phyloP scores from a whole-genome alignment of 192 early-diverging fungal genomes.

The Podila epigama region DNA sequence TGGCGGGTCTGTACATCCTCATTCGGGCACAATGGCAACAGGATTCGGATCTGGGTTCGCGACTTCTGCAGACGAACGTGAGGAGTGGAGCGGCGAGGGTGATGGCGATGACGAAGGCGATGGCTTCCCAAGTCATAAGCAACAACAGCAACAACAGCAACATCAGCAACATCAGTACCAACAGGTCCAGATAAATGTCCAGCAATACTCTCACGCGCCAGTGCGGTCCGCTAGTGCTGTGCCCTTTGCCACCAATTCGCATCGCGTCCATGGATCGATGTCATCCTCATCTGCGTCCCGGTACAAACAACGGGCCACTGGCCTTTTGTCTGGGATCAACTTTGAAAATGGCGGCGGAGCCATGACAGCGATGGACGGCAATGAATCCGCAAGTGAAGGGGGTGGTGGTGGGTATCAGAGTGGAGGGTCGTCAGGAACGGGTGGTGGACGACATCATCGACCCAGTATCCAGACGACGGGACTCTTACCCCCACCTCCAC shows the following conservation, averaged over 20 bases:
- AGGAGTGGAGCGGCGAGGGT: slow-evolving; percentile 45
- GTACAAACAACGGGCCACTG: slow-evolving; percentile 37
- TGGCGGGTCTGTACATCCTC: neutral
- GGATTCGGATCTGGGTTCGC: slow-evolving; percentile 23
- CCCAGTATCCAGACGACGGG: slow-evolving; percentile 8
- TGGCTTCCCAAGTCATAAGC: slow-evolving; percentile 10
- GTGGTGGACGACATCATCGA: slow-evolving; percentile 3
- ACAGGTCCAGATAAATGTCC: slow-evolving; percentile 15
- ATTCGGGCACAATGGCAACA: neutral
- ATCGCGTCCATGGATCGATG: slow-evolving; percentile 4
- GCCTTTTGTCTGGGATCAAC: slow-evolving; percentile 33
- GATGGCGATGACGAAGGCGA: slow-evolving; percentile 45
- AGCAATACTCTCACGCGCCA: slow-evolving; percentile 23
- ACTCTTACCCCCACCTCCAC: neutral
- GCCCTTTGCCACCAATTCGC: slow-evolving; percentile 19
- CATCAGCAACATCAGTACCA: slow-evolving; percentile 10
- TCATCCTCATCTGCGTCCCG: no score
- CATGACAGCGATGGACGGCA: slow-evolving; percentile 38
- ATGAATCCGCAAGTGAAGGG: slow-evolving; percentile 28
- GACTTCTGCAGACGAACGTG: slow-evolving; percentile 40
- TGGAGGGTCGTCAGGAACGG: slow-evolving; percentile 20
- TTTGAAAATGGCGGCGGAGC: slow-evolving; percentile 37
- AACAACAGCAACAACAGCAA: slow-evolving; percentile 4
- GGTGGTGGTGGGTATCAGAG: slow-evolving; percentile 24
- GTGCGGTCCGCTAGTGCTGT: slow-evolving; percentile 30